These are phyloP conservation scores for Trichoderma polysporum DNA, from an alignment of 2,329 filamentous ascomycete genomes.

Conservation along the genomic window DNA sequence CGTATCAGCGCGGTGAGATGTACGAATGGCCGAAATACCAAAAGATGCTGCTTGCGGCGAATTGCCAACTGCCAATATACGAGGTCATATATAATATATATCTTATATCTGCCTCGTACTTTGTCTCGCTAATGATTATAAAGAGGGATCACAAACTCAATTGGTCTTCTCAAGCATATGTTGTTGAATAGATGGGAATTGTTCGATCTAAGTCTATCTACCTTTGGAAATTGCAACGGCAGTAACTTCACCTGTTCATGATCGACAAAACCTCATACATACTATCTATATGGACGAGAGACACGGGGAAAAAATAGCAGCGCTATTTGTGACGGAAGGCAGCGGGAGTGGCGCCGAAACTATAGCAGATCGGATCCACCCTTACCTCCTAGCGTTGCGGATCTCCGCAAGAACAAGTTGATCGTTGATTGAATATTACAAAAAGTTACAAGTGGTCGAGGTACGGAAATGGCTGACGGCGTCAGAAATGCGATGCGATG, in stretches of 20 bases:
- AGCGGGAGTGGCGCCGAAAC: background rate
- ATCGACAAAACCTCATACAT: background rate
- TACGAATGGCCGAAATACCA: background rate
- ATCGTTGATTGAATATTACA: too few species aligned
- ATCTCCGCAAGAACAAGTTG: background rate
- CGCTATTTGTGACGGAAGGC: background rate
- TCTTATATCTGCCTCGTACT: background rate
- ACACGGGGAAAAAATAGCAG: too few species aligned
- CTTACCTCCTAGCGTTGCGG: background rate
- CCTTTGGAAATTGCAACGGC: background rate
- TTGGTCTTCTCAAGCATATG: background rate
- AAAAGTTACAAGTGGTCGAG: too few species aligned
- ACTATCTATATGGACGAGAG: too few species aligned
- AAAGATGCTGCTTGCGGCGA: background rate
- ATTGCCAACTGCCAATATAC: background rate
- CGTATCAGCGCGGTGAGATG: too few species aligned
- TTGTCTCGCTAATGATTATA: background rate
- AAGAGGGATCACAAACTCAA: background rate
- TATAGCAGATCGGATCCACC: background rate
- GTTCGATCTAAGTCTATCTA: background rate
- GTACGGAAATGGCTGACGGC: background rate
- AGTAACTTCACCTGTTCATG: background rate
- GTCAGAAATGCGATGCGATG: background rate
- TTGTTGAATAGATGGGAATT: background rate
- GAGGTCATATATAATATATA: background rate